Percentiles rank a stretch among this genome's conserved stretches.
These are phyloP conservation scores for Coleophoma cylindrospora DNA, from an alignment of 2,329 filamentous ascomycete genomes.

Conservation along the genomic window DNA sequence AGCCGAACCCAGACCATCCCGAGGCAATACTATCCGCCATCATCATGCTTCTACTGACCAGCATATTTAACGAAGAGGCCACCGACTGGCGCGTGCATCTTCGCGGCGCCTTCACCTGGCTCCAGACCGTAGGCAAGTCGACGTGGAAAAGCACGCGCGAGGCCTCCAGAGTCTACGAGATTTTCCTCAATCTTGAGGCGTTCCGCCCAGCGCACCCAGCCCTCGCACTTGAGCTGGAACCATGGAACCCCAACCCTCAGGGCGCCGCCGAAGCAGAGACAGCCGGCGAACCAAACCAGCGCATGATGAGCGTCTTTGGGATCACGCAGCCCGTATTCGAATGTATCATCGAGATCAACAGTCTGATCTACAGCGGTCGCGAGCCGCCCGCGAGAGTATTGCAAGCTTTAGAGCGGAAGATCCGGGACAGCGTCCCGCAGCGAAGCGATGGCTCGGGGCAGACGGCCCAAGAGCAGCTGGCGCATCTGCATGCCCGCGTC, in stretches of 20 bases:
- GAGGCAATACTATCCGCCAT: background rate
- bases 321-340: background rate
- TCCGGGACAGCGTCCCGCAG: background rate
- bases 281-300: background rate
- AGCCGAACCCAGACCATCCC: background rate
- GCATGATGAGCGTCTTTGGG: background rate
- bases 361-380: background rate
- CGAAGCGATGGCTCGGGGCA: background rate
- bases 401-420: background rate
- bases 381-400: background rate
- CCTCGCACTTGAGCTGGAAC: background rate
- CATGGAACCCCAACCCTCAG: background rate
- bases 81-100: background rate
- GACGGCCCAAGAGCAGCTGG: too few species aligned
- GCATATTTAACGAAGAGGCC: background rate
- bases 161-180: background rate
- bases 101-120: background rate
- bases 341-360: background rate
- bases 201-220: background rate
- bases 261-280: background rate
- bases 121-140: background rate
- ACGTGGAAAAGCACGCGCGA: background rate
- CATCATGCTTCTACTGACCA: background rate
- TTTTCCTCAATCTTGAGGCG: background rate
- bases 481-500: background rate